These are phyloP conservation scores for Guadua angustifolia DNA, from an alignment of 176 grass and related monocot species.

Conservation along the genomic window DNA sequence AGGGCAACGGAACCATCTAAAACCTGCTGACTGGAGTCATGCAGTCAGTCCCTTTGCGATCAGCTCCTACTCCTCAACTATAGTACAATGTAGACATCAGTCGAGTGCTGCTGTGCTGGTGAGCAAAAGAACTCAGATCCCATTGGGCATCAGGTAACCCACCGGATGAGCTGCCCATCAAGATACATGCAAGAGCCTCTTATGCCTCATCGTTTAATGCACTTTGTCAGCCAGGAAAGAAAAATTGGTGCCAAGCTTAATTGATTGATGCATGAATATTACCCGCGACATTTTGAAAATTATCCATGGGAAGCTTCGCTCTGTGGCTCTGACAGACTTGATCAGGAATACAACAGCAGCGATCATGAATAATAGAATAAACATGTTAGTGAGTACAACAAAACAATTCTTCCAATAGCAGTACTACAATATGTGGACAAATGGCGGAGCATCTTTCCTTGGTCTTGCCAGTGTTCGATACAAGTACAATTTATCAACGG, in stretches of 20 bases:
- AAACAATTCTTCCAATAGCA: slow-evolving; percentile 31
- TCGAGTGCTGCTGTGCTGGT: background rate
- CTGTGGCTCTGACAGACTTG: slow-evolving; percentile 29
- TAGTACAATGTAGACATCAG: slow-evolving; percentile 3
- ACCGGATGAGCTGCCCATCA: slow-evolving; percentile 23
- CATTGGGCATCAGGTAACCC: background rate
- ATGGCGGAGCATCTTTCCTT: slow-evolving; percentile 64
- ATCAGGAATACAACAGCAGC: slow-evolving; percentile 31
- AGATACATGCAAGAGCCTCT: slow-evolving; percentile 8
- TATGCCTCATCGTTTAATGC: slow-evolving; percentile 11
- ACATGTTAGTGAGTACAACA: background rate
- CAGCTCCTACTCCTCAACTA: slow-evolving; percentile 45
- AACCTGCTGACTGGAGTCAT: slow-evolving; percentile 42
- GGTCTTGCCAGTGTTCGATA: slow-evolving; percentile 75
- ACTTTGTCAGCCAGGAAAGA: slow-evolving; percentile 15
- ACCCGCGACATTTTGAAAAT: slow-evolving; percentile 37
- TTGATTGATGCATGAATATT: slow-evolving; percentile 14
- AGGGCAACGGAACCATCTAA: slow-evolving; percentile 40
- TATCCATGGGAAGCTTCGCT: slow-evolving; percentile 11
- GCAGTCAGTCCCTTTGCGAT: slow-evolving; percentile 26
- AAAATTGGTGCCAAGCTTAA: slow-evolving; percentile 7
- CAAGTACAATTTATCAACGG: slow-evolving; percentile 76
- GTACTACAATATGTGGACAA: slow-evolving; percentile 84
- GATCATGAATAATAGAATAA: slow-evolving; percentile 37
- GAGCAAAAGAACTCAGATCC: background rate